Base-by-base conservation (phyloP, 495 filamentous ascomycete genomes). In the Lasiosphaeria hispida region DNA sequence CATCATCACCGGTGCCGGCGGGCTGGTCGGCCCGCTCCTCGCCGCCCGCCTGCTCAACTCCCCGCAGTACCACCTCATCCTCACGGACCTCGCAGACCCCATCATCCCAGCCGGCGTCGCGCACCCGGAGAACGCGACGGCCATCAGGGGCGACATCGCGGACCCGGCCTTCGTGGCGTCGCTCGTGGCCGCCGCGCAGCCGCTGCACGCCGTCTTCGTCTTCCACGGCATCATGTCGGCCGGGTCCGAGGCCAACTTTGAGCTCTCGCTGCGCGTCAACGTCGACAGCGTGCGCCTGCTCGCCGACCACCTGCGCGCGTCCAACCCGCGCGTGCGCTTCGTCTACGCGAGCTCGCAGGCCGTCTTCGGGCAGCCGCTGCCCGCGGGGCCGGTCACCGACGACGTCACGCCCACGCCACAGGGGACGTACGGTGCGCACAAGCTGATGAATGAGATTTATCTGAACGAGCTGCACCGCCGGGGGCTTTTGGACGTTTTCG, bases 171-270 rank as follows among this genome's bases (percentile, higher is more conserved):
- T 80, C 57, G 66, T 81, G 7, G 58, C 65, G 34, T 48, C 62
- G 37, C 75, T 88, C 14, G 73, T 88, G n/a, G 62, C 72, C 13
- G 62, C 71, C 7, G 67, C 73, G 15, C 64, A 69, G 10, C 79
- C 76, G 10, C 73, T 89, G 0, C 76, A 83, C 60, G 85, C 84
- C 13, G 77, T 89, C 63, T 92, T 88, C 75, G 68, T 92, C 54
- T 84, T 95, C 63, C 90, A 95, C 71, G 90, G 90, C 45, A 90
- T 95, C 72, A 92, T 93, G 90, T 90, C 87, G 36, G 82, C 84
- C 17, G 87, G 86, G 44, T 78, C 85, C n/a, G 90, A 95, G 67
- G 84, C 84, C 19, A 80, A 93, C 68, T 85, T 89, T 64, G 87
- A 90, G 44, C 77, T 89, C 11, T 88, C 87, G 3, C 77, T 90